Evolutionary conservation across 1,284 basidiomycete genomes (phyloP).

Genomic region (Ustilago xerochloae): DNA sequence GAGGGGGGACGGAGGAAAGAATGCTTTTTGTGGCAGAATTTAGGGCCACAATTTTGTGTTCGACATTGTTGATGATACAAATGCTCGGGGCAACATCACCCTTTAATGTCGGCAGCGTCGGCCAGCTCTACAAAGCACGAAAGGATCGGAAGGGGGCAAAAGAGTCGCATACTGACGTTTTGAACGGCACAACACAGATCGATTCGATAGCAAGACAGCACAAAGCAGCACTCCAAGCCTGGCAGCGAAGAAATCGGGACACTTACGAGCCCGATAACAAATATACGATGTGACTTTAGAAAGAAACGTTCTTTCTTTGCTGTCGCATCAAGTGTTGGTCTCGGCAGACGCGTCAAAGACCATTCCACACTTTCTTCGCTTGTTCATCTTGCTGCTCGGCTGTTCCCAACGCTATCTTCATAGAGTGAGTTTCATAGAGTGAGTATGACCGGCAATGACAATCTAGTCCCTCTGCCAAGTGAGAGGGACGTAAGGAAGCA

Average conservation of each 20-base stretch:
- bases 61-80: not conserved
- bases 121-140: too few species aligned
- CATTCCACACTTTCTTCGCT: not conserved
- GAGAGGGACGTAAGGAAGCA: not conserved
- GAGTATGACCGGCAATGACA: not conserved
- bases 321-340: conserved; percentile 13
- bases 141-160: too few species aligned
- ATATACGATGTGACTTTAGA: not conserved
- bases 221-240: too few species aligned
- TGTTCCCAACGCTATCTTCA: not conserved
- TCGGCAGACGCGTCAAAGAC: conserved; percentile 9
- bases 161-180: too few species aligned
- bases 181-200: too few species aligned
- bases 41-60: not conserved
- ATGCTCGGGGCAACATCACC: too few species aligned
- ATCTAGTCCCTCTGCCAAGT: too few species aligned
- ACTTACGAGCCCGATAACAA: not conserved
- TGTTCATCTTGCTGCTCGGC: not conserved
- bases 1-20: not conserved
- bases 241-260: not conserved
- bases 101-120: too few species aligned
- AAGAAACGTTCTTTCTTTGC: not conserved
- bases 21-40: not conserved
- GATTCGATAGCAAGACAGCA: too few species aligned
- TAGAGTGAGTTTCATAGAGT: not conserved